Evolutionary conservation across 2,329 filamentous ascomycete species (phyloP), one percentile per base, ranked within the genome.

Genomic region (Fusarium anthophilum): DNA sequence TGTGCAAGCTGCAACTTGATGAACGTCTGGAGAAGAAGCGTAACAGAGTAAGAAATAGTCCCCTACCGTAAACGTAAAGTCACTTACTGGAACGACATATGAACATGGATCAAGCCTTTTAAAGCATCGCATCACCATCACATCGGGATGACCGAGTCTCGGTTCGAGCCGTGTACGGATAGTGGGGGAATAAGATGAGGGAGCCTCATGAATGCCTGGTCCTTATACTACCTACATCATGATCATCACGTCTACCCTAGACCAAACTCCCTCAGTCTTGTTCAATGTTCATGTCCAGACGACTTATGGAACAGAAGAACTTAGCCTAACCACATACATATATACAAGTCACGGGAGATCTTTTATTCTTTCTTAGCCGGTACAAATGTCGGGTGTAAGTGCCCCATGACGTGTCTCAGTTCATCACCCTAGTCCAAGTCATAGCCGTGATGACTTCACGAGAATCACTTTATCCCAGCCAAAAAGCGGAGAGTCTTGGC

Each of bases 401-500:
- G n/a, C 44, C 44, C 47, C 44, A 41, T 64, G 66, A 63, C 20
- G 39, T 50, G 51, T 39, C 43, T 64, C n/a, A 50, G 35, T 22
- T 26, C 9, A 30, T 37, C n/a, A 32, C 18, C 35, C 43, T 30
- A 20, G 10, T 54, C 24, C 24, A 22, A 30, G 6, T 37, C 22
- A 38, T 24, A 37, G 48, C 38, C 57, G 54, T 67, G 63, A 64
- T 69, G 66, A 53, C 50, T 69, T 69, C 35, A 39, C 41, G 37
- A 62, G 41, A 62, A 63, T 37, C 54, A 61, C 18, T 54, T 35
- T 20, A 69, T 44, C 45, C 43, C 9, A 38, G 51, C 48, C 39
- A 69, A 35, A 53, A 65, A 48, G 65, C 24, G 58, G 45, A 53
- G 58, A 69, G 50, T 50, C 35, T 9, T 44, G 44, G 57, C 26